Conservation (phyloP, 2,329 filamentous ascomycete species). For the Sporothrix luriei region DNA sequence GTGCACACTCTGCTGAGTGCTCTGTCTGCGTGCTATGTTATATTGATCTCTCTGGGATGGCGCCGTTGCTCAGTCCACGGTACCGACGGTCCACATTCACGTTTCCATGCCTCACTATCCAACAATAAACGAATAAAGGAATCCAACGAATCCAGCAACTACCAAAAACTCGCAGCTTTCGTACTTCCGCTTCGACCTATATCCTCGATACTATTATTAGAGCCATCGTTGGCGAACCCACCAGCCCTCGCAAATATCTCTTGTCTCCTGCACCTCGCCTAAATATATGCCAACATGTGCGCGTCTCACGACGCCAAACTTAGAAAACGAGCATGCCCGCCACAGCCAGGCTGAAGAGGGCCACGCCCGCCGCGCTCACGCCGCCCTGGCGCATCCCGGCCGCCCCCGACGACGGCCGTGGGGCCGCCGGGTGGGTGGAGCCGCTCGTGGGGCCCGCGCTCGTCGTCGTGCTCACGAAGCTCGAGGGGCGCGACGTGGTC, state of each 20-base stretch:
- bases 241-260: neutral
- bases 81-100: neutral
- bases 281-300: too few species aligned
- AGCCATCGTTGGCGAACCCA: neutral
- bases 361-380: neutral
- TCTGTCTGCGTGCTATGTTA: neutral
- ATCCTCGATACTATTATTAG: neutral
- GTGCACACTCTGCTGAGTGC: neutral
- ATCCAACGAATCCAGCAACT: neutral
- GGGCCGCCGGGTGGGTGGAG: neutral
- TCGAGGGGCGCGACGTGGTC: constrained; percentile 1
- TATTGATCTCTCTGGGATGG: neutral
- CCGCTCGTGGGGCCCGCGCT: neutral
- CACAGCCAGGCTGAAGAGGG: constrained; percentile 12
- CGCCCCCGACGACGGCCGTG: constrained; percentile 6
- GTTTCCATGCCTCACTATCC: neutral
- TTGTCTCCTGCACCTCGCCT: neutral
- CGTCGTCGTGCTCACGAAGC: constrained; percentile 16
- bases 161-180: neutral
- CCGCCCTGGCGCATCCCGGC: neutral
- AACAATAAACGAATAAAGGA: too few species aligned
- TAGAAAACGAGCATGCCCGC: neutral
- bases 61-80: neutral
- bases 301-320: neutral
- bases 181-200: neutral